Conservation (phyloP, 2,329 filamentous ascomycete species). For the Sporothrix pseudoabietina region DNA sequence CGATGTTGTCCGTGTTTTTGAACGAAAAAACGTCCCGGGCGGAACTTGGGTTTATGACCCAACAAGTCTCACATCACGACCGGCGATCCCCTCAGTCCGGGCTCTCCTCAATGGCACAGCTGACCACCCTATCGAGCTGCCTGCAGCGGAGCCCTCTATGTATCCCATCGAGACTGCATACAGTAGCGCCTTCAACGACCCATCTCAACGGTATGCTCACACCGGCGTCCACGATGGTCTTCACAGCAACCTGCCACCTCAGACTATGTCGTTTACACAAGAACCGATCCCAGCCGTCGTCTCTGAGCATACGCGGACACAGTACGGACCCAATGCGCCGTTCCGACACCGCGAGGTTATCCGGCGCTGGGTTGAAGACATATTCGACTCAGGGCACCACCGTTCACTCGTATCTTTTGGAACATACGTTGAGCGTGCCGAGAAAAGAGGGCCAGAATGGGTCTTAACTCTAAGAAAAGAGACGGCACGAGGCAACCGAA, state of each 20-base stretch:
- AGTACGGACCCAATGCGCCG: conserved; percentile 60
- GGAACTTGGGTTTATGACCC: conserved; percentile 37
- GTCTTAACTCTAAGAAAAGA: conserved; percentile 48
- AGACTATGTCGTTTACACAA: conserved; percentile 60
- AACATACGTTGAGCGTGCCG: conserved; percentile 62
- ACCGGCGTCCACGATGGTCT: conserved; percentile 27
- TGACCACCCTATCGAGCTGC: not conserved
- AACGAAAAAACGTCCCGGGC: conserved; percentile 41
- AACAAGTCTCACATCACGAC: not conserved
- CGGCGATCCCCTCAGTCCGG: not conserved
- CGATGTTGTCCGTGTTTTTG: conserved; percentile 47
- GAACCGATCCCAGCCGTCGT: conserved; percentile 27
- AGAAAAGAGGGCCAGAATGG: conserved; percentile 54
- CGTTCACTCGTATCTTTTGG: conserved; percentile 45
- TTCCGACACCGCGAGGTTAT: conserved; percentile 64
- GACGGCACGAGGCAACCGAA: conserved; percentile 36
- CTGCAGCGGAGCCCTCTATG: not conserved
- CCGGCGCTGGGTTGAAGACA: conserved; percentile 53
- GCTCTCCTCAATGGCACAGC: not conserved
- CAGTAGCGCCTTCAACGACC: not conserved
- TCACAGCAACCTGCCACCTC: conserved; percentile 64
- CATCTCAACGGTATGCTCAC: not conserved
- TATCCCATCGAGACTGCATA: not conserved
- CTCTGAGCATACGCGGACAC: conserved; percentile 41
- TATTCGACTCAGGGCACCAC: conserved; percentile 45